Evolutionary conservation across 345 rosid genomes (phyloP).

Genomic region (Acer yangbiense): DNA sequence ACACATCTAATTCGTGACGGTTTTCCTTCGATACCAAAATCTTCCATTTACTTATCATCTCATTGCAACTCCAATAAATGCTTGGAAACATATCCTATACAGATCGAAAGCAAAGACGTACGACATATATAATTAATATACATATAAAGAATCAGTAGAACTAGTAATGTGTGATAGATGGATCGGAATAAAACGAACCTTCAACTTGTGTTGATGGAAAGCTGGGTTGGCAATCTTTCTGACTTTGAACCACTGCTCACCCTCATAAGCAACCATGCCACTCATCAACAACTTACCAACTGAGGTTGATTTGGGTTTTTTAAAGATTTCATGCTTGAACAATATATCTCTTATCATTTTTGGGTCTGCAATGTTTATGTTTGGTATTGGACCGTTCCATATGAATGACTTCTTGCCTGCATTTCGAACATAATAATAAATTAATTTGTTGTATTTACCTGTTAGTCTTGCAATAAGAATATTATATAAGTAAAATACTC

Average conservation of each 20-base stretch:
- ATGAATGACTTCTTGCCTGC: conserved; percentile 13
- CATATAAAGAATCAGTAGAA: no score
- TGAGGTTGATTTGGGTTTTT: background rate
- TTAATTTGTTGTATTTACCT: background rate
- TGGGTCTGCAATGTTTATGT: conserved; percentile 6
- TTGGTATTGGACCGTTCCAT: conserved; percentile 20
- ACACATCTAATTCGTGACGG: conserved; percentile 32
- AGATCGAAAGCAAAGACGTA: background rate
- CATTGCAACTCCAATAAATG: conserved; percentile 24
- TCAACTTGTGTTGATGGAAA: background rate
- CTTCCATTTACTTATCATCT: conserved; percentile 44
- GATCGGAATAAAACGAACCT: no score
- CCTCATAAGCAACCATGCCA: conserved; percentile 4
- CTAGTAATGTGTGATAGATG: background rate
- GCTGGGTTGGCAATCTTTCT: conserved; percentile 16
- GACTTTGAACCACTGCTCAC: conserved; percentile 16
- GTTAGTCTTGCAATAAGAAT: no score
- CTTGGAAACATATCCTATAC: conserved; percentile 38
- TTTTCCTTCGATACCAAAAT: background rate
- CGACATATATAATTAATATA: accelerated
- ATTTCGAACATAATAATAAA: background rate
- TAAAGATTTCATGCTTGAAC: background rate
- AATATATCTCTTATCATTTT: conserved; percentile 9
- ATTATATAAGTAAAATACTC: no score
- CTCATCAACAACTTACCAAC: background rate